Evolutionary conservation across 495 filamentous ascomycete genomes (phyloP).

Genomic region (Penicilliopsis zonata): DNA sequence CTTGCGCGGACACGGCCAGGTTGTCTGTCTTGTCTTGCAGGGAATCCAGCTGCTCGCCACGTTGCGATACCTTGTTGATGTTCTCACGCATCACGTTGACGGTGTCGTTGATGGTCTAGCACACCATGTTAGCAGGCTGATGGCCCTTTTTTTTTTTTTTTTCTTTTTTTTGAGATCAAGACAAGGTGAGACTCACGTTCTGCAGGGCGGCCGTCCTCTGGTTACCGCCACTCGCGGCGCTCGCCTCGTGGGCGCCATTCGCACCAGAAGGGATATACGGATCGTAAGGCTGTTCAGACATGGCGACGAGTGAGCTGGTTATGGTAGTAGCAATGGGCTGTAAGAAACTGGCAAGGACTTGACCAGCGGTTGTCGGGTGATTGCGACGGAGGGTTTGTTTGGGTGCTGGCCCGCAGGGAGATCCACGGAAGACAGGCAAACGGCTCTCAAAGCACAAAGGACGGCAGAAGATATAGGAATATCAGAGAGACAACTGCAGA

Average conservation of each 20-base stretch:
- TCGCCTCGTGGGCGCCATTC: slow-evolving; percentile 22
- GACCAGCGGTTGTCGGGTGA: too few species aligned
- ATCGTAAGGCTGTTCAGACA: slow-evolving; percentile 72
- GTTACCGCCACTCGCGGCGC: slow-evolving; percentile 46
- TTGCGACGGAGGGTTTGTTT: too few species aligned
- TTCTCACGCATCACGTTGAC: slow-evolving; percentile 90
- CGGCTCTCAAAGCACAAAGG: too few species aligned
- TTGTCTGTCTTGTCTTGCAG: slow-evolving; percentile 96
- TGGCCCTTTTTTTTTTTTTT: too few species aligned
- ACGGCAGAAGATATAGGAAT: too few species aligned
- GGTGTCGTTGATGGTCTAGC: slow-evolving; percentile 61
- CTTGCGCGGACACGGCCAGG: slow-evolving; percentile 77
- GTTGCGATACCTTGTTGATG: slow-evolving; percentile 83
- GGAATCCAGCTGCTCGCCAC: slow-evolving; percentile 78
- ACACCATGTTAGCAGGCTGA: slow-evolving; percentile 3
- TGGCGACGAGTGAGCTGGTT: slow-evolving; percentile 36
- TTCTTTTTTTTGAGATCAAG: too few species aligned
- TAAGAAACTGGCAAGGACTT: too few species aligned
- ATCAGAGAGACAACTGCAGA: too few species aligned
- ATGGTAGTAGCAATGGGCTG: slow-evolving; percentile 9
- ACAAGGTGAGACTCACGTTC: slow-evolving; percentile 68
- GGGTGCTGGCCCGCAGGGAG: too few species aligned
- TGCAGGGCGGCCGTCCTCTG: slow-evolving; percentile 62
- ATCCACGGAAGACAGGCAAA: too few species aligned
- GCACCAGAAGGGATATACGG: slow-evolving; percentile 75